A percentile compares a stretch with the other conserved stretches of the same genome.
Conservation (phyloP, 371 early-diverging fungal species). For the Mortierella sp. region DNA sequence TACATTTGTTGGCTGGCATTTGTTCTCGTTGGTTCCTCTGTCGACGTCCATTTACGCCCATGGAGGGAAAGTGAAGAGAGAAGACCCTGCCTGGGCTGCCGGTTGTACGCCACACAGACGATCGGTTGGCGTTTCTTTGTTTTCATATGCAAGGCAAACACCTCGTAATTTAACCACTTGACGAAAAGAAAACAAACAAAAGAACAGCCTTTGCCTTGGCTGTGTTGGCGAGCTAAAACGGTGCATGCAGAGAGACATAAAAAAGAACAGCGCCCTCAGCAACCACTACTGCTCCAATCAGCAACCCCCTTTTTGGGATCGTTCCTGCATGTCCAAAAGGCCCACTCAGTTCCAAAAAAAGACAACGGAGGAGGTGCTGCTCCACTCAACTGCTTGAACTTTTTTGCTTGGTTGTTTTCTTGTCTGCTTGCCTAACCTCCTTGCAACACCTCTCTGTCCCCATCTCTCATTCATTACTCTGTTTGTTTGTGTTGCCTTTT, state of each 20-base stretch:
- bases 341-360: not conserved
- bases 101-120: not conserved
- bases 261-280: not conserved
- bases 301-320: not conserved
- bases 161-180: not conserved
- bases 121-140: not conserved
- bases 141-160: not conserved
- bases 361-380: not conserved
- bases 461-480: not conserved
- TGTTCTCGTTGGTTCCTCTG: not conserved
- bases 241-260: not conserved
- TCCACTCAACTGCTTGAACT: not conserved
- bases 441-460: not conserved
- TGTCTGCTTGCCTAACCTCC: too few relatives aligned
- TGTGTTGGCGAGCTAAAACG: not conserved
- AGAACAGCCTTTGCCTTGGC: not conserved
- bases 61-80: not conserved
- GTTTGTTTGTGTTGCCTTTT: not conserved
- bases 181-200: too few relatives aligned
- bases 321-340: not conserved
- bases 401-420: too few relatives aligned
- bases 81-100: not conserved
- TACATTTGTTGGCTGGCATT: not conserved
- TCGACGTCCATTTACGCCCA: conserved; percentile 1
- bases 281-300: not conserved